Evolutionary conservation across 208 protist species (phyloP), one percentile per base, ranked within the genome.

Genomic region (Leishmania tarentolae): DNA sequence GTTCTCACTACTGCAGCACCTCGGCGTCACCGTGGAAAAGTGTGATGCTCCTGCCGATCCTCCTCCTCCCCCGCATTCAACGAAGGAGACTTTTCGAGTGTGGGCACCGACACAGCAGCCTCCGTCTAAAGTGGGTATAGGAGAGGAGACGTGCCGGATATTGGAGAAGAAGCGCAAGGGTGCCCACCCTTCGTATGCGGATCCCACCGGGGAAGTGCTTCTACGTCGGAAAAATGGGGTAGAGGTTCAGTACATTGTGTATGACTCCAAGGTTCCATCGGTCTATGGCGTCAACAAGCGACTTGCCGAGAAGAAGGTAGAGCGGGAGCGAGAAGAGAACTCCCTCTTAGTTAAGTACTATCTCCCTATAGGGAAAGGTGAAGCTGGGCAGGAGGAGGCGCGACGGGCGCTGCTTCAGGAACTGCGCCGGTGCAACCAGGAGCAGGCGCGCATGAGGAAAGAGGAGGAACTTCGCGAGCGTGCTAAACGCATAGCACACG

Each of bases 221-320:
- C 65, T 85, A 11, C 83, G 81, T 40, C 76, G 66, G 8, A 86
- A 88, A n/a, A 69, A 88, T 74, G 77, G 82, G 3, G 76, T 77
- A 17, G 73, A 88, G 69, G 87, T 87, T 37, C 86, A 94, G 81
- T 94, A 90, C 56, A 76, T 90, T n/a, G 86, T 94, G n/a, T 94
- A 92, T 83, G 90, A 93, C 74, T 77, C 91, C 66, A 92, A 86
- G 61, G 72, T 92, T 31, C 90, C 91, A 11, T 94, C 88, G 5
- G 89, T 93, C 77, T 77, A 88, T 53, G 93, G 87, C 19, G 76
- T 90, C n/a, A 93, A 96, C 84, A 84, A 86, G 81, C 87, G 88
- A 73, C 77, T 96, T 57, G 87, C 89, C 44, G 86, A 94, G 75
- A 69, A 87, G 73, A 56, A 76, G 46, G 56, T 56, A 9, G 79